Conservation (phyloP, 2,329 filamentous ascomycete genomes). For the Aspergillus bombycis region DNA sequence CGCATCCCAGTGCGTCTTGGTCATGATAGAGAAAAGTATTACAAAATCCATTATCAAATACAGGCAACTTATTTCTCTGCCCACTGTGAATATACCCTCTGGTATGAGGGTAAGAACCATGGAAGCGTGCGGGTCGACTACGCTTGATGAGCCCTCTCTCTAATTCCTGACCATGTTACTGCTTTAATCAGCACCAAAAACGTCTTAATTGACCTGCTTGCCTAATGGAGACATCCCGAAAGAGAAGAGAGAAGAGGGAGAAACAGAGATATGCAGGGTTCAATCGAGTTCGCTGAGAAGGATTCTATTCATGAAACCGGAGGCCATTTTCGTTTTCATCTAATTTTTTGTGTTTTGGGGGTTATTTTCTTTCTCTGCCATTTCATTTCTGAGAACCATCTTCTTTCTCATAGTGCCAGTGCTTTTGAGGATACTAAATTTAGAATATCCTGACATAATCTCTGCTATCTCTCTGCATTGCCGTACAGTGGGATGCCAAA, state of each 20-base stretch:
- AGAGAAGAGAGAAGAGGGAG: neutral
- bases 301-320: neutral
- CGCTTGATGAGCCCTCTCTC: slow-evolving; percentile 4
- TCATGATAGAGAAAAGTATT: slow-evolving; percentile 16
- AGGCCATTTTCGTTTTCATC: no score
- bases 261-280: neutral
- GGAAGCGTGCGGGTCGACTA: slow-evolving; percentile 26
- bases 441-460: neutral
- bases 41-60: slow-evolving; percentile 21
- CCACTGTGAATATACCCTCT: slow-evolving; percentile 26
- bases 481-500: no score
- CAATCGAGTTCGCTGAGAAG: neutral
- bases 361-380: neutral
- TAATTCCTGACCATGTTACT: neutral
- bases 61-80: slow-evolving; percentile 24
- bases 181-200: neutral
- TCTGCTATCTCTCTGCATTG: neutral
- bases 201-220: neutral
- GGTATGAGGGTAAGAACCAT: slow-evolving; percentile 21
- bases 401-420: neutral
- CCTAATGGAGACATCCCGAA: neutral
- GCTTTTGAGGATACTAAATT: neutral
- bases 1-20: slow-evolving; percentile 14
- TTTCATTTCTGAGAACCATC: neutral
- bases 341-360: neutral